phyloP scores from a whole-genome alignment of 176 grass and related monocot genomes.

The Melocanna baccifera region DNA sequence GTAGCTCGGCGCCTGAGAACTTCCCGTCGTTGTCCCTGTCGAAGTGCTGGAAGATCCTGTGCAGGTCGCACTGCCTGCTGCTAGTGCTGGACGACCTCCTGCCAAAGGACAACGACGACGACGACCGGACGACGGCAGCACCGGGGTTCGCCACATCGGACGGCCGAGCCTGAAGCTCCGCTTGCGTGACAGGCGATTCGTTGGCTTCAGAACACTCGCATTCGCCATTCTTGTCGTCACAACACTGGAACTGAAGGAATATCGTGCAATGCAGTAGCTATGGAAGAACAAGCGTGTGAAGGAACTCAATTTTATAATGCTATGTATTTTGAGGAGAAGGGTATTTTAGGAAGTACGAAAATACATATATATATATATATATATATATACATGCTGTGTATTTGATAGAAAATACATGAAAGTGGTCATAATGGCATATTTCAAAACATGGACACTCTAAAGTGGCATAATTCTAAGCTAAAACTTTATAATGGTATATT shows the following conservation, averaged over 20 bases:
- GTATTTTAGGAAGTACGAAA: too few relatives aligned
- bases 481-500: too few relatives aligned
- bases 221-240: slow-evolving; percentile 37
- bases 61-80: slow-evolving; percentile 50
- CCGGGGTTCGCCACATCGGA: slow-evolving; percentile 32
- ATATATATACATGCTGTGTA: too few relatives aligned
- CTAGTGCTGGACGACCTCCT: slow-evolving; percentile 4
- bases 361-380: too few relatives aligned
- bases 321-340: too few relatives aligned
- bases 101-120: slow-evolving; percentile 36
- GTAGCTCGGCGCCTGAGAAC: slow-evolving; percentile 70
- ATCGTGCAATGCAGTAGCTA: slow-evolving; percentile 18
- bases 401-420: too few relatives aligned
- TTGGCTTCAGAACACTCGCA: slow-evolving; percentile 28
- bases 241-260: slow-evolving; percentile 5
- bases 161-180: slow-evolving; percentile 53
- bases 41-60: slow-evolving; percentile 78
- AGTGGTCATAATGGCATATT: too few relatives aligned
- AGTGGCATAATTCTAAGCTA: too few relatives aligned
- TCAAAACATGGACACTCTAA: too few relatives aligned
- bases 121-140: not conserved
- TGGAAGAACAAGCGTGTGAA: slow-evolving; percentile 26
- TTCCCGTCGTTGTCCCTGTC: slow-evolving; percentile 77
- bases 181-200: slow-evolving; percentile 46
- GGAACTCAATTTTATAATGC: too few relatives aligned